Conservation (phyloP, 371 early-diverging fungal genomes). For the Fennellomyces sp. region DNA sequence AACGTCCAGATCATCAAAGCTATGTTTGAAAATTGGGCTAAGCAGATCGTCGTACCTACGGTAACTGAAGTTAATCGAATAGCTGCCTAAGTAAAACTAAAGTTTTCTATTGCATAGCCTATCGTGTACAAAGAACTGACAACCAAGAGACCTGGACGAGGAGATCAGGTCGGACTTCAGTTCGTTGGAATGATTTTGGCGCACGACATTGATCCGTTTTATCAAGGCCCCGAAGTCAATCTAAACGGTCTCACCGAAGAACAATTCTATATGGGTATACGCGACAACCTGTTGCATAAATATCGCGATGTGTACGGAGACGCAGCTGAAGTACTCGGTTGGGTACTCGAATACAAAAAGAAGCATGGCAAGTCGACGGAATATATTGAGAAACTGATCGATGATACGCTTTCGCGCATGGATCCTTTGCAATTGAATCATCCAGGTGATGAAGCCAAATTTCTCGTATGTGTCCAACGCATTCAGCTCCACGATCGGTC, state of each 20-base stretch:
- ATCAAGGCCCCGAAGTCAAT: conserved; percentile 38
- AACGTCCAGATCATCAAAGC: conserved; percentile 61
- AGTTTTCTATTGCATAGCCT: not conserved
- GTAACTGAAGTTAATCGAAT: conserved; percentile 32
- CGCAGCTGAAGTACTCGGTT: conserved; percentile 53
- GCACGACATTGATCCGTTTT: conserved; percentile 52
- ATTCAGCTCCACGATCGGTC: conserved; percentile 43
- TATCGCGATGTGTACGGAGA: conserved; percentile 40
- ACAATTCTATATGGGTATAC: conserved; percentile 41
- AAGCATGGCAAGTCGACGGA: not conserved
- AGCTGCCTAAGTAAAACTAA: not conserved
- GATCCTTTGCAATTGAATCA: conserved; percentile 7
- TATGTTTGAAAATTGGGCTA: conserved; percentile 65
- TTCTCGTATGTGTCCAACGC: conserved; percentile 46
- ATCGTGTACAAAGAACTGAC: not conserved
- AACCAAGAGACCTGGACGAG: not conserved
- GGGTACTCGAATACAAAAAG: conserved; percentile 8
- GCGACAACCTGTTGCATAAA: conserved; percentile 40
- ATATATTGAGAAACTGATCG: not conserved
- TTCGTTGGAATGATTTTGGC: conserved; percentile 53
- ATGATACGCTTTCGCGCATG: conserved; percentile 1
- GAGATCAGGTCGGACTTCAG: conserved; percentile 56
- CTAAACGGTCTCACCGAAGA: conserved; percentile 45
- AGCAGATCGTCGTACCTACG: conserved; percentile 59
- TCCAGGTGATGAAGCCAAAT: conserved; percentile 5